These are phyloP conservation scores for Triticum monococcum DNA, from an alignment of 176 grass and related monocot species.

Conservation along the genomic window DNA sequence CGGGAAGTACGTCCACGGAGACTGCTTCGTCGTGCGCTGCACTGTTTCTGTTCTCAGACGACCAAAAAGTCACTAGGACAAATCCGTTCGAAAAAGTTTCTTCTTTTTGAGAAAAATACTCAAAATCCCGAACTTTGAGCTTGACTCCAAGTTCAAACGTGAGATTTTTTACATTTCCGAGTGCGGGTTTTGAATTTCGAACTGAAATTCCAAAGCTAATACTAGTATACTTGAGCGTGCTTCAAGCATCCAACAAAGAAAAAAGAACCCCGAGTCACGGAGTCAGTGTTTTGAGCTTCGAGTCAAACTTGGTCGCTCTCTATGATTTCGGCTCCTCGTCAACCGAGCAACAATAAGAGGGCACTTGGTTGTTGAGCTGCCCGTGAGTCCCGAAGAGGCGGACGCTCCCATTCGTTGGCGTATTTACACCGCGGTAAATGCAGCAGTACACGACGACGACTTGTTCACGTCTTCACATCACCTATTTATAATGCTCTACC, in stretches of 20 bases:
- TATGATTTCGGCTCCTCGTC: neutral
- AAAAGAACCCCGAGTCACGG: fast-evolving
- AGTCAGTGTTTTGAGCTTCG: neutral
- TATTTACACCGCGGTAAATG: neutral
- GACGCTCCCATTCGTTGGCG: neutral
- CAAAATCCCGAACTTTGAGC: neutral
- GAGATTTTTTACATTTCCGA: neutral
- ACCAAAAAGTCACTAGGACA: neutral
- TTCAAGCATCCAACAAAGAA: too few species aligned
- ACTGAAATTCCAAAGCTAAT: neutral
- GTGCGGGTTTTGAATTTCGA: neutral
- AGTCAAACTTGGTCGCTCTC: neutral
- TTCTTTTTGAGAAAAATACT: too few species aligned
- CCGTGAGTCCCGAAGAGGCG: neutral
- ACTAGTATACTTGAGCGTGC: neutral
- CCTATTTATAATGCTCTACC: neutral
- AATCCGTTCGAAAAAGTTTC: too few species aligned
- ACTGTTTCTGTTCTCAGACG: neutral
- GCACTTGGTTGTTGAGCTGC: neutral
- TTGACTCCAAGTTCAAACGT: neutral
- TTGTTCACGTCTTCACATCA: neutral
- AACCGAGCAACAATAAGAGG: neutral
- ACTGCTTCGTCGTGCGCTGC: neutral
- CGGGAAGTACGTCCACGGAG: neutral
- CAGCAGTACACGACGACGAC: neutral